Conservation (phyloP, 2,329 filamentous ascomycete species). For the Colletotrichum acutatum region DNA sequence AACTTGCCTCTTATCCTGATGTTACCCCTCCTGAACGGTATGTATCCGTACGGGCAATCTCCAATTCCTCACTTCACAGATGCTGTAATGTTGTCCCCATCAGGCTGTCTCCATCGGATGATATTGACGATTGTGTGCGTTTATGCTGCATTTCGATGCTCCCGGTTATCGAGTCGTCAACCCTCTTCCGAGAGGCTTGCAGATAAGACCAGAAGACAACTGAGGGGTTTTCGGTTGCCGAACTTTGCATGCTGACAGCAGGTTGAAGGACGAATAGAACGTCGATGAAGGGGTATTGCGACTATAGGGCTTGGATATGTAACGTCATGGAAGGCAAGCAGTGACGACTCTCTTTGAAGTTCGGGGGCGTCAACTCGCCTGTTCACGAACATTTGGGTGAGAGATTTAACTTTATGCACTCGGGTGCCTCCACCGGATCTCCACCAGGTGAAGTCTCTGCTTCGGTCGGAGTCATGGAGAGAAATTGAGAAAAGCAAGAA, state of each 20-base stretch:
- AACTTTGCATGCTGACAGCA: constrained; percentile 24
- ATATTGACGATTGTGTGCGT: background rate
- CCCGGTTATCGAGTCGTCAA: background rate
- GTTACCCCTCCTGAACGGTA: background rate
- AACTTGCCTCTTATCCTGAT: background rate
- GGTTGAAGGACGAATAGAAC: background rate
- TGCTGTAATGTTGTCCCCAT: background rate
- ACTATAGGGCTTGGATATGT: constrained; percentile 3
- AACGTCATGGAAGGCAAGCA: constrained; percentile 26
- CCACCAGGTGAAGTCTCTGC: constrained; percentile 12
- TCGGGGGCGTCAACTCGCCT: background rate
- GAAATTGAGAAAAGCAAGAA: background rate
- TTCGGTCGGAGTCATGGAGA: background rate
- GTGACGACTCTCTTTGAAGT: constrained; percentile 15
- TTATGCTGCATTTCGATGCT: constrained; percentile 1
- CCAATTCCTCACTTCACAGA: background rate
- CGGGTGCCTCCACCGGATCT: constrained; percentile 31
- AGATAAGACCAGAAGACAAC: background rate
- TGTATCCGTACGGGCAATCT: background rate
- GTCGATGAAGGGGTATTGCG: background rate
- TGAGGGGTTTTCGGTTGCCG: constrained; percentile 17
- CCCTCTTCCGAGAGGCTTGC: background rate
- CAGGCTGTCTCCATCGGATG: background rate
- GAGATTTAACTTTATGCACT: constrained; percentile 31
- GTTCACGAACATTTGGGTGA: constrained; percentile 19